phyloP scores from a whole-genome alignment of 768 basidiomycete species.

The Gelatoporia subvermispora region DNA sequence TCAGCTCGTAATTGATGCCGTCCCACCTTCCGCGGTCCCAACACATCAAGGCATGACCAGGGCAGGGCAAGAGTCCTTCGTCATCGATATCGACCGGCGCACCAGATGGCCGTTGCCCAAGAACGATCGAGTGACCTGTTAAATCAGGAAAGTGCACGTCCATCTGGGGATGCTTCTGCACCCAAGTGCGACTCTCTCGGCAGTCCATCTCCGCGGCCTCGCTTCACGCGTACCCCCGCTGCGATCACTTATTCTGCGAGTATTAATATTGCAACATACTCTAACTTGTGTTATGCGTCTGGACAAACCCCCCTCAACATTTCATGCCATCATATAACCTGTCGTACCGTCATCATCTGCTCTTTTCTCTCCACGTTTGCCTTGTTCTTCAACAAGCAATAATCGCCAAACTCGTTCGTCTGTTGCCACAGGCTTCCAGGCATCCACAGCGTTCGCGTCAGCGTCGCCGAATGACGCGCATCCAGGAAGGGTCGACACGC shows the following conservation, averaged over 20 bases:
- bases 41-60: too few species aligned
- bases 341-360: conserved; percentile 10
- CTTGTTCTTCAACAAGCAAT: conserved; percentile 77
- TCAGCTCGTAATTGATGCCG: too few species aligned
- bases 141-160: neutral
- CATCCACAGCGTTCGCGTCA: conserved; percentile 77
- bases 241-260: too few species aligned
- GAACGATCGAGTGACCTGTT: conserved; percentile 1
- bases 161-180: neutral
- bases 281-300: too few species aligned
- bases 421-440: conserved; percentile 68
- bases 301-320: too few species aligned
- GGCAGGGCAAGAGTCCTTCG: neutral
- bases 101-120: neutral
- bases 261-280: neutral
- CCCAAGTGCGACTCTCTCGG: too few species aligned
- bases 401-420: conserved; percentile 81
- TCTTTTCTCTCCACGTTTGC: conserved; percentile 28
- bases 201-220: too few species aligned
- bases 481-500: conserved; percentile 83
- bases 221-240: too few species aligned
- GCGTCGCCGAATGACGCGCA: conserved; percentile 59
- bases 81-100: neutral
- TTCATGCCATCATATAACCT: neutral
- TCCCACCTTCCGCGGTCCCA: too few species aligned